phyloP scores from a whole-genome alignment of 495 filamentous ascomycete genomes.

The Hypoxylon fuscum region DNA sequence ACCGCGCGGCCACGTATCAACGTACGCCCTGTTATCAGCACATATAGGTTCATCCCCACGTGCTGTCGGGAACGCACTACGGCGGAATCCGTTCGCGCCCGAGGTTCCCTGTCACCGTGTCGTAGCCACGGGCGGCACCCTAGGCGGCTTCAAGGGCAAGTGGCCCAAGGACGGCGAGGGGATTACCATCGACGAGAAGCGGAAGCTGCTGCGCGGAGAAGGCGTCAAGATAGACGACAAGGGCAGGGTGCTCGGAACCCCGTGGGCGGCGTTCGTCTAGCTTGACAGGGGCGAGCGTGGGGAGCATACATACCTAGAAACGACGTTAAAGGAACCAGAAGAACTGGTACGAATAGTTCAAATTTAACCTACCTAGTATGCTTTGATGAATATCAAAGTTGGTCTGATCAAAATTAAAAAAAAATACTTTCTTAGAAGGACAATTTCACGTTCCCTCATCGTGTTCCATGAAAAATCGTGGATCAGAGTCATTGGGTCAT shows the following conservation, averaged over 20 bases:
- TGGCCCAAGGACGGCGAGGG: slow-evolving; percentile 50
- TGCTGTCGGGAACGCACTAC: slow-evolving; percentile 81
- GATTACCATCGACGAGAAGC: slow-evolving; percentile 55
- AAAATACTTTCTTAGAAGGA: too few relatives aligned
- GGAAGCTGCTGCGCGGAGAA: slow-evolving; percentile 48
- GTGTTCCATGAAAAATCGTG: too few relatives aligned
- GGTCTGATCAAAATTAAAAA: too few relatives aligned
- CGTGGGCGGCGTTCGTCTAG: slow-evolving; percentile 49
- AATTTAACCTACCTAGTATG: too few relatives aligned
- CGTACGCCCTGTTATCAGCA: slow-evolving; percentile 75
- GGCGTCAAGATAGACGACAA: slow-evolving; percentile 52
- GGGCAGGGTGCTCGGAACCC: slow-evolving; percentile 55
- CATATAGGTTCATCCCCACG: slow-evolving; percentile 75
- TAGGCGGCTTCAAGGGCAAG: slow-evolving; percentile 63
- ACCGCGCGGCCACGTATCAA: slow-evolving; percentile 73
- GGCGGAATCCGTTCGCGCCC: slow-evolving; percentile 75
- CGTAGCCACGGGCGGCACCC: slow-evolving; percentile 52
- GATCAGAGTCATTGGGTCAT: too few relatives aligned
- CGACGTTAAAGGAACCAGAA: too few relatives aligned
- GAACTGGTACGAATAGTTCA: neutral
- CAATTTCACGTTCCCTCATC: too few relatives aligned
- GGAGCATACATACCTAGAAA: too few relatives aligned
- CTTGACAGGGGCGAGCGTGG: neutral
- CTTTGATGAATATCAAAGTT: too few relatives aligned
- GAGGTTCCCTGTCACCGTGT: slow-evolving; percentile 66